Evolutionary conservation across 2,329 filamentous ascomycete genomes (phyloP).

Genomic region (Ceratocystis cacaofunesta): DNA sequence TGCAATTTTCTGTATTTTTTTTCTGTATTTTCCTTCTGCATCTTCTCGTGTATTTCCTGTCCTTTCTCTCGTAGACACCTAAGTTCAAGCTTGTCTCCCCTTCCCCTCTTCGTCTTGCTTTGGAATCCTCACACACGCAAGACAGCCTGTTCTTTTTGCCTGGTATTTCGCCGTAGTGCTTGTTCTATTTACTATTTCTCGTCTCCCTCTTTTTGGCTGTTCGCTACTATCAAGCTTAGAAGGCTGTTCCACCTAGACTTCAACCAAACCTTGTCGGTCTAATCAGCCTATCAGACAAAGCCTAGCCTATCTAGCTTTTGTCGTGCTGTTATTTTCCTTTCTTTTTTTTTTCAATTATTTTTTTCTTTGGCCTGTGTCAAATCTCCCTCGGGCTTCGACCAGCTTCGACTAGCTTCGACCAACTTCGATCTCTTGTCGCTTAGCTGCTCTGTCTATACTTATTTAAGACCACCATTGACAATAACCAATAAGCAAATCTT

Average conservation of each 20-base stretch:
- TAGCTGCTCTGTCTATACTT: background rate
- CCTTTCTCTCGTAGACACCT: background rate
- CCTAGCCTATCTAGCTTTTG: too few relatives aligned
- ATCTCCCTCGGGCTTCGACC: background rate
- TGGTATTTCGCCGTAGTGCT: background rate
- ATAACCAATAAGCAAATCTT: background rate
- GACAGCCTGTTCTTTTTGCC: background rate
- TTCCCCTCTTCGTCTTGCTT: too few relatives aligned
- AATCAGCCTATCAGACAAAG: too few relatives aligned
- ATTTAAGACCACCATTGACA: background rate
- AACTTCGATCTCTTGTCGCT: background rate
- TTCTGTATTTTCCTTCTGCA: background rate
- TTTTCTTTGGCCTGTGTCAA: background rate
- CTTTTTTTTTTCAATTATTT: background rate
- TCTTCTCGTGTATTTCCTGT: background rate
- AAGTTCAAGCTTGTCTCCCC: background rate
- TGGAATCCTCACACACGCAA: background rate
- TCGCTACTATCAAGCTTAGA: background rate
- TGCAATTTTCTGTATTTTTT: background rate
- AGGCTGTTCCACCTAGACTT: too few relatives aligned
- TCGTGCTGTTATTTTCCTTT: background rate
- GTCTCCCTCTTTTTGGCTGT: background rate
- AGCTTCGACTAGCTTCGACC: constrained; percentile 4
- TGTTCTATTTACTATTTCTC: background rate
- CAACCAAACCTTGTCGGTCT: too few relatives aligned